Evolutionary conservation across 2,329 filamentous ascomycete species (phyloP), one percentile per base, ranked within the genome.

Genomic region (Ceratocystis harringtonii): DNA sequence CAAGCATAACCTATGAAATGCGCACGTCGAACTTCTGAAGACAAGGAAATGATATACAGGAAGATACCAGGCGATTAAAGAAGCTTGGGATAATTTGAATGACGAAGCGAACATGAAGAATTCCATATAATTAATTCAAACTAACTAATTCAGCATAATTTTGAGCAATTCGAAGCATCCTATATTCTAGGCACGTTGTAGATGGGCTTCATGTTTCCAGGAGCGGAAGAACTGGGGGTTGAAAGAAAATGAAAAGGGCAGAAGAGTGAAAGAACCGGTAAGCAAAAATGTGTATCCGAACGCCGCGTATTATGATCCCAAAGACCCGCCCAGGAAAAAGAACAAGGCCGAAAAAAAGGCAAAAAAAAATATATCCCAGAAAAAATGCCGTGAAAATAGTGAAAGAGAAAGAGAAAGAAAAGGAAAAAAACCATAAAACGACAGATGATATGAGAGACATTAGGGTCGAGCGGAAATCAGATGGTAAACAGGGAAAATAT

Each of bases 251-350:
- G 50, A 62, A 30, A 36, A 62, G 22, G 12, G 28, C 43, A 57
- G 28, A 19, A 61, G 63, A 25, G 30, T 52, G 3, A 57, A 41
- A 25, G 41, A 63, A 28, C 32, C 28, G 22, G 43, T 58, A 65
- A 52, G 50, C 30, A 41, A 15, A 41, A 41, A 48, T 61, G 52
- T 48, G 64, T 36, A 28, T 43, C 52, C 8, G 44, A 65, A 65
- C 63, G 52, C 63, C 63, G 43, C 22, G 41, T 60, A 60, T 60
- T 60, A 32, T 41, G 25, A 28, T 28, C 30, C 61, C 17, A 15
- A n/a, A 17, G 17, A 22, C 12, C 28, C 17, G 32, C 2, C 25
- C 25, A 19, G 25, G 19, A 28, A 30, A 62, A 19, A 45, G 12
- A 62, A 41, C 36, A 41, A 41, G 36, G 36, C 36, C 36, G 10